Base-by-base conservation (phyloP, 805 yeast species). In the Schwanniomyces sp. region DNA sequence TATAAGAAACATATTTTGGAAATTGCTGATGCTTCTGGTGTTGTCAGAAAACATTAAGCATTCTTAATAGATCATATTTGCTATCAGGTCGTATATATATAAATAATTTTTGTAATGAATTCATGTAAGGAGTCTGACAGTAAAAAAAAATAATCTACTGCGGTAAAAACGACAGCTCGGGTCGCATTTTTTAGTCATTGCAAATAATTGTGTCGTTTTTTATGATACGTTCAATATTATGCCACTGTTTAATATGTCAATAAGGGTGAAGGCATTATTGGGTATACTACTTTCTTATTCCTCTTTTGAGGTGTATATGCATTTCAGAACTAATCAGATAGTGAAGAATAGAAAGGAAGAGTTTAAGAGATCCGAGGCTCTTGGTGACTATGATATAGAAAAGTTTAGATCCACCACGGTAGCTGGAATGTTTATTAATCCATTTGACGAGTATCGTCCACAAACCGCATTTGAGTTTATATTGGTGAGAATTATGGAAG, bases 381-480 rank as follows among this genome's bases (percentile, higher is more conserved):
- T 14, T 14, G 36, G 11, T 5, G 55, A 48, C n/a, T 44, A 49
- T 21, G 58, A 54, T 34, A 50, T 56, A 17, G 25, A 57, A 41
- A 63, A 59, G 50, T 73, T 67, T 57, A 59, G 52, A 44, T 67
- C 74, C n/a, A 73, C 70, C 5, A 65, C 64, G 1, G 64, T 89
- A 1, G 78, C 79, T 16, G 97, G 97, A 8, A 73, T 91, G 55
- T 92, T 81, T 67, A 94, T 89, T 49, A 92, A 92, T 58, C 98
- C 98, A 2, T 92, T 92, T 62, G 78, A 78, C 14, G 97, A 92
- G 61, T 92, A 92, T 62, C 75, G 97, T 44, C 86, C 90, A 6
- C 97, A 91, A 66, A 90, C 97, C 0, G 74, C 89, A 7, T 87
- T 87, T 61, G 97, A 92, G 67, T 92, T 91, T 66, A 70, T 88